phyloP scores from a whole-genome alignment of 1,284 basidiomycete genomes.

The Sutorius eximius region DNA sequence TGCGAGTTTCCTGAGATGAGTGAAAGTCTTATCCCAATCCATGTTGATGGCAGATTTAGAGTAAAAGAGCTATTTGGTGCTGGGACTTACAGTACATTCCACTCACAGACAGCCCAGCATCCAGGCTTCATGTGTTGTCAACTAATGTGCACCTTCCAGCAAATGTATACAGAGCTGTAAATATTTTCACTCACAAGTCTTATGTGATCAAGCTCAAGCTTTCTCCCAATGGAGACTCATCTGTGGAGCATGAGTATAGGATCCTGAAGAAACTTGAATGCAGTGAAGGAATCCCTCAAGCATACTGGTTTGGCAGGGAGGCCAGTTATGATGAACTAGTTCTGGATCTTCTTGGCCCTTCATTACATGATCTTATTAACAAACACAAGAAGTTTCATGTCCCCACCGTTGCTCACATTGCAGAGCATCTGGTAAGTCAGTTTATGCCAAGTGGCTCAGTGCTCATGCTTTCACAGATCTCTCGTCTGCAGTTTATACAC shows the following conservation, averaged over 20 bases:
- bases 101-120: neutral
- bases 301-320: neutral
- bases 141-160: neutral
- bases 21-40: neutral
- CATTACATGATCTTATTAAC: neutral
- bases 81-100: neutral
- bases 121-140: neutral
- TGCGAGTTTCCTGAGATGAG: neutral
- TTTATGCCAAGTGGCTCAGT: neutral
- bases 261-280: neutral
- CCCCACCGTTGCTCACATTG: neutral
- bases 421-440: neutral
- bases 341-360: neutral
- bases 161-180: neutral
- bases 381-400: neutral
- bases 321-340: neutral
- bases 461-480: neutral
- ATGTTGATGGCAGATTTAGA: neutral
- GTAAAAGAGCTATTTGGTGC: neutral
- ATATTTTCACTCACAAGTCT: neutral
- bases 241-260: neutral
- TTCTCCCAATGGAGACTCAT: neutral
- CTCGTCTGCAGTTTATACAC: neutral
- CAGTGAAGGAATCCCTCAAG: neutral
- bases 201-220: neutral